Evolutionary conservation across 2,329 filamentous ascomycete genomes (phyloP).

Genomic region (Penicillium sp.): DNA sequence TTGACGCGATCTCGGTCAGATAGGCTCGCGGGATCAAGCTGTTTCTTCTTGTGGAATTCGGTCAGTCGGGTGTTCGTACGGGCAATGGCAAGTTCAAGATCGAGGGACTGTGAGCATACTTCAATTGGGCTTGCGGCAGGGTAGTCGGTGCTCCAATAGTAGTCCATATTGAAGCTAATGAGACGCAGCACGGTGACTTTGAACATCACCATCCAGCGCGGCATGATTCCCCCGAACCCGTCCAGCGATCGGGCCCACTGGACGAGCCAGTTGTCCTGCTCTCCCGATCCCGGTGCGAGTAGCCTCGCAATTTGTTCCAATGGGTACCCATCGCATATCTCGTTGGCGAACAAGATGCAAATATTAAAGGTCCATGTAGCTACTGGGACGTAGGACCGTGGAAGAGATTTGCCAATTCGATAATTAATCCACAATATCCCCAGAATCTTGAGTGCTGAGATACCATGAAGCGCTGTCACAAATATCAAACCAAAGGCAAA

Average conservation of each 20-base stretch:
- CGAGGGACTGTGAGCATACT: constrained; percentile 51
- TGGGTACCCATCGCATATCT: constrained; percentile 71
- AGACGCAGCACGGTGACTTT: constrained; percentile 89
- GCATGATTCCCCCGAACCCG: constrained; percentile 71
- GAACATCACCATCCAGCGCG: constrained; percentile 94
- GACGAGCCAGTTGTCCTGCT: constrained; percentile 45
- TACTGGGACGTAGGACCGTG: constrained; percentile 62
- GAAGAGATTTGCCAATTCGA: constrained; percentile 65
- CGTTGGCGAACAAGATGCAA: constrained; percentile 78
- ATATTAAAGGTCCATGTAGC: constrained; percentile 91
- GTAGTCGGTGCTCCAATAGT: constrained; percentile 80
- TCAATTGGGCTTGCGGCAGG: constrained; percentile 64
- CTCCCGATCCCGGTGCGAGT: constrained; percentile 36
- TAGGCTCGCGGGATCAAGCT: constrained; percentile 78
- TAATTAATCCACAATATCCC: constrained; percentile 77
- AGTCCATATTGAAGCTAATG: constrained; percentile 95
- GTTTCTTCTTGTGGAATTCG: constrained; percentile 79
- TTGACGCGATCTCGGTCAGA: constrained; percentile 82
- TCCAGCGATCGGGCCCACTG: constrained; percentile 69
- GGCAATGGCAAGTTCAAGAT: constrained; percentile 1
- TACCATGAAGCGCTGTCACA: constrained; percentile 71
- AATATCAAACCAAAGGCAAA: constrained; percentile 74
- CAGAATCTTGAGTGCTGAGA: constrained; percentile 77
- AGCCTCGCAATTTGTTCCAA: constrained; percentile 57
- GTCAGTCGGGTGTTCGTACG: constrained; percentile 11